Base-by-base conservation (phyloP, 495 filamentous ascomycete genomes). In the Haplographium delicatum region DNA sequence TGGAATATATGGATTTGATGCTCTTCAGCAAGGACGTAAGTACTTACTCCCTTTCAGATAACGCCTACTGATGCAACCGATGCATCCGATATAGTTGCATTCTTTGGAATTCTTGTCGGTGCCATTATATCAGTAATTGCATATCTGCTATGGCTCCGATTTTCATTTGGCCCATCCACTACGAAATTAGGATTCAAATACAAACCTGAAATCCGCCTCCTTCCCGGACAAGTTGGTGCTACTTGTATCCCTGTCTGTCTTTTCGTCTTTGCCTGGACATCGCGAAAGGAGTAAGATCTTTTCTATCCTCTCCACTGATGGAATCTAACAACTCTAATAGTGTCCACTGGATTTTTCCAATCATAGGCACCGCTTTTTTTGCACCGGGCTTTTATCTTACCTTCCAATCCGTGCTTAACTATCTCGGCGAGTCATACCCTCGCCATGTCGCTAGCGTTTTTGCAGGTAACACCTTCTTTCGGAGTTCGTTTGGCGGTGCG, bases 231-330 rank as follows among this genome's bases (percentile, higher is more conserved):
- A 70, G 33, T 80, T 22, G 78, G 78, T 9, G 74, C 73, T 0
- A 58, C 82, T 5, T 58, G 75, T 9, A 79, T 82, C 39, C 64
- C 74, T 0, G 56, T 63, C 0, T 70, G 73, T 22, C 75, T 81
- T 62, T 83, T 83, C 64, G 66, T 78, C 66, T 76, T 75, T 42
- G 79, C 75, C 4, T 82, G 80, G 79, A 73, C 76, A n/a, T n/a
- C 3, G 57, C 67, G 2, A 42, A 56, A 0, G 44, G 20, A 20
- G 37, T 57, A n/a, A n/a, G n/a, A n/a, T n/a, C n/a, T n/a, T n/a
- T n/a, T n/a, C n/a, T n/a, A n/a, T n/a, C n/a, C n/a, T n/a, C n/a
- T n/a, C n/a, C n/a, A n/a, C n/a, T n/a, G n/a, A n/a, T n/a, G n/a
- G n/a, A n/a, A n/a, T n/a, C n/a, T n/a, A n/a, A n/a, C n/a, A n/a